These are phyloP conservation scores for Rhododendron kiyosumense DNA, from an alignment of 148 eudicot species.

Conservation along the genomic window DNA sequence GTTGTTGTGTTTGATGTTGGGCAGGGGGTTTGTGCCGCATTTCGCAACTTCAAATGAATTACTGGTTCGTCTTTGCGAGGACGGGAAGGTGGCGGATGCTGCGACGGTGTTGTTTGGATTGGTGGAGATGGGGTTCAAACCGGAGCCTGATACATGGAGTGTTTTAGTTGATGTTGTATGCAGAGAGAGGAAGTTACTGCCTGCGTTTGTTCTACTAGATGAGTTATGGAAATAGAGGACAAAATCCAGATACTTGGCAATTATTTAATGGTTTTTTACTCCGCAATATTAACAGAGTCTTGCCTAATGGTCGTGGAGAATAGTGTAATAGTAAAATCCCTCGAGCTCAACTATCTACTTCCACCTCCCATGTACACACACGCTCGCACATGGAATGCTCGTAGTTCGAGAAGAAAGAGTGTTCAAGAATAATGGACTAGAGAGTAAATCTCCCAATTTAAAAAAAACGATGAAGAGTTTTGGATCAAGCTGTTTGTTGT, in stretches of 20 bases:
- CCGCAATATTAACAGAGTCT: too few relatives aligned
- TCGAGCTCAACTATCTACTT: too few relatives aligned
- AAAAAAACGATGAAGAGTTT: too few relatives aligned
- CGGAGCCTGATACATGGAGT: conserved; percentile 69
- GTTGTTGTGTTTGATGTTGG: conserved; percentile 67
- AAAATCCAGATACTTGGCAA: neutral
- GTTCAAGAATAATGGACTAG: too few relatives aligned
- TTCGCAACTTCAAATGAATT: conserved; percentile 73
- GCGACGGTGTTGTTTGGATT: conserved; percentile 42
- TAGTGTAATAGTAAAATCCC: too few relatives aligned
- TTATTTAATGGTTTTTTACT: too few relatives aligned
- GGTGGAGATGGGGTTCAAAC: conserved; percentile 64
- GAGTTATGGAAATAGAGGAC: conserved; percentile 21
- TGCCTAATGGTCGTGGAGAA: too few relatives aligned
- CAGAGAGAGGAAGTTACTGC: conserved; percentile 76
- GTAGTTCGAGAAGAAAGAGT: too few relatives aligned
- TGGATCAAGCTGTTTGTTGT: too few relatives aligned
- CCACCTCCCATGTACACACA: too few relatives aligned
- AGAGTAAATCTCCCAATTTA: too few relatives aligned
- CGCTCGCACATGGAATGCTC: too few relatives aligned
- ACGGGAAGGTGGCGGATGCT: conserved; percentile 61
- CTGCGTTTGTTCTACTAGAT: conserved; percentile 66
- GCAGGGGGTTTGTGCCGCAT: conserved; percentile 82
- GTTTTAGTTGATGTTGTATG: conserved; percentile 54
- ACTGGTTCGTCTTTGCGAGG: conserved; percentile 59